Base-by-base conservation (phyloP, 208 protist genomes). In the Vickermania spadyakhi region DNA sequence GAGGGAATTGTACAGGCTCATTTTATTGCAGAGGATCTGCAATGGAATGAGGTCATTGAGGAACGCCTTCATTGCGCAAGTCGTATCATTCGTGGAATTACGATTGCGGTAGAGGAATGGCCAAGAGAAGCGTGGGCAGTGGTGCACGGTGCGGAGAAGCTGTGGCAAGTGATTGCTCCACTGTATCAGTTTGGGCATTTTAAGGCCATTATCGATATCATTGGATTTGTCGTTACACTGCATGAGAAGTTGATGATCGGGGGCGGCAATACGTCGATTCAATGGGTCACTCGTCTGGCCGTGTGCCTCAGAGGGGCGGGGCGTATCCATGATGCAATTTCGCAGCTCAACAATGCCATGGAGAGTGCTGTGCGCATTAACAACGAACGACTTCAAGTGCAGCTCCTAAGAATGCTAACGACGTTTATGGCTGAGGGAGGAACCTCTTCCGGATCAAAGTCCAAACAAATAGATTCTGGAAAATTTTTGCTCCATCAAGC, bases 271-370 rank as follows among this genome's bases (percentile, higher is more conserved):
- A 81, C 72, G 1, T 77, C 81, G 5, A 52, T 91, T 2, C 81
- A 91, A 71, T 94, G 87, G 87, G 60, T 73, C 22, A 64, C 71
- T 28, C 76, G 84, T 25, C 81, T 82, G 56, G 87, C 84, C 0
- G 62, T 69, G 14, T 88, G 84, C 58, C 64, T 91, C 1, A 70
- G 78, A 5, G 74, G 72, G 21, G 64, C 75, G 22, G 81, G 84
- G 2, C 73, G 79, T 1, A 50, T 60, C 30, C 49, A 50, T 2
- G 87, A 94, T 26, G 79, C 84, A 0, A 36, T 73, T 7, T 42
- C 64, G 25, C 77, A 80, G 57, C 66, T 85, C 11, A 41, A 72
- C 27, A 64, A 54, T 13, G 74, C 70, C 0, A 56, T 81, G 29
- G 84, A 91, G 3, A 60, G 75, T 0, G 77, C 82, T 3, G 53